A percentile compares a stretch with the other conserved stretches of the same genome.
Evolutionary conservation across 352 stramenopile species (phyloP).

Genomic region (Hyaloperonospora brassicae): DNA sequence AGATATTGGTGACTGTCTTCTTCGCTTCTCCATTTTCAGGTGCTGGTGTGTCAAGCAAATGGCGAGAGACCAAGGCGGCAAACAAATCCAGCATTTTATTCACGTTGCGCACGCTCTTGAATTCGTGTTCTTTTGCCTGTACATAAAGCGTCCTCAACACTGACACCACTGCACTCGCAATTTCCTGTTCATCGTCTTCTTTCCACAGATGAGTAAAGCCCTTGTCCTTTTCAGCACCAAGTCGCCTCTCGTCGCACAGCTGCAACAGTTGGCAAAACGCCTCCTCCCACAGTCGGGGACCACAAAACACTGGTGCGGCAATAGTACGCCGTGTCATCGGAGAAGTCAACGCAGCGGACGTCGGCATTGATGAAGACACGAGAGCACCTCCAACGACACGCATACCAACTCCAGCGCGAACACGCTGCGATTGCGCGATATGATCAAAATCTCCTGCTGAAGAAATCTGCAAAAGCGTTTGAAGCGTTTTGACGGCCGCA

Average conservation of each 20-base stretch:
- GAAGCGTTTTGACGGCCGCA: slow-evolving; percentile 60
- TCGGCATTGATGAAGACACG: slow-evolving; percentile 31
- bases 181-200: slow-evolving; percentile 77
- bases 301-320: slow-evolving; percentile 24
- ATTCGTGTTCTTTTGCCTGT: slow-evolving; percentile 68
- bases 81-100: slow-evolving; percentile 58
- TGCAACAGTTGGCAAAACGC: slow-evolving; percentile 56
- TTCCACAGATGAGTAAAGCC: slow-evolving; percentile 22
- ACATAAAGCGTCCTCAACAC: slow-evolving; percentile 72
- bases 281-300: slow-evolving; percentile 58
- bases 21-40: slow-evolving; percentile 24
- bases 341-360: slow-evolving; percentile 14
- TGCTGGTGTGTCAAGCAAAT: slow-evolving; percentile 38
- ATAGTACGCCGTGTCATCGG: slow-evolving; percentile 17
- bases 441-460: slow-evolving; percentile 66
- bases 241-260: slow-evolving; percentile 43
- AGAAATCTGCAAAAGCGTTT: slow-evolving; percentile 76
- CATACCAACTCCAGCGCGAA: slow-evolving; percentile 84
- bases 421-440: slow-evolving; percentile 56
- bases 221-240: slow-evolving; percentile 17
- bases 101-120: slow-evolving; percentile 58
- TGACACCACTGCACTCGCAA: slow-evolving; percentile 63
- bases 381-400: slow-evolving; percentile 84
- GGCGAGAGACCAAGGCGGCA: slow-evolving; percentile 47
- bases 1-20: slow-evolving; percentile 50